Conservation (phyloP, 495 filamentous ascomycete species). For the Lophiotrema nucula region DNA sequence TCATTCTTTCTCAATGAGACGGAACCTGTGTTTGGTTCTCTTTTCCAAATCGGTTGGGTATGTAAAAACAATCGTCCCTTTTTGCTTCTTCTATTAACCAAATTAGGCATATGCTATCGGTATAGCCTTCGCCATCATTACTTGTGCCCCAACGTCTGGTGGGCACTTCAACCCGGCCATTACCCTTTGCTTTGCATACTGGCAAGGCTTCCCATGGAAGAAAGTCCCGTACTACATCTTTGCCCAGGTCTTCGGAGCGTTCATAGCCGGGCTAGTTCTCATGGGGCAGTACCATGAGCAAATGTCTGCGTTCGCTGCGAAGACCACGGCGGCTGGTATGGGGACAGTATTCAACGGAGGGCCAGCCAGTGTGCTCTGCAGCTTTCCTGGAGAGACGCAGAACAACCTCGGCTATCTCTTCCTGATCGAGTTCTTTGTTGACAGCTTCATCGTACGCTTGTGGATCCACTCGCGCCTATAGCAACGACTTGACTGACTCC, state of each 20-base stretch:
- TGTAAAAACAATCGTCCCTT: neutral
- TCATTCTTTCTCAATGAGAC: slow-evolving; percentile 46
- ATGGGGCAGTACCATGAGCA: slow-evolving; percentile 53
- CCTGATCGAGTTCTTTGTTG: slow-evolving; percentile 55
- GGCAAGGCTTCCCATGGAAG: slow-evolving; percentile 54
- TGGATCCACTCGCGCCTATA: slow-evolving; percentile 12
- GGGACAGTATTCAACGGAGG: slow-evolving; percentile 48
- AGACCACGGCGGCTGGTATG: slow-evolving; percentile 34
- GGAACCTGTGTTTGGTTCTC: slow-evolving; percentile 43
- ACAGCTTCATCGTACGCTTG: slow-evolving; percentile 46
- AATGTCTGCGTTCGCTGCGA: slow-evolving; percentile 42
- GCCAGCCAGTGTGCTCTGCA: slow-evolving; percentile 48
- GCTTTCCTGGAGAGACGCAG: slow-evolving; percentile 47
- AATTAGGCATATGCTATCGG: slow-evolving; percentile 47
- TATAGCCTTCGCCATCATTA: slow-evolving; percentile 56
- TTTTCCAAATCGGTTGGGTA: slow-evolving; percentile 52
- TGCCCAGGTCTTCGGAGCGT: slow-evolving; percentile 53
- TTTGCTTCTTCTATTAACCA: neutral
- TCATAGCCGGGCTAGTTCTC: slow-evolving; percentile 51
- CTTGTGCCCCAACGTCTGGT: slow-evolving; percentile 51
- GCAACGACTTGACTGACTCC: neutral
- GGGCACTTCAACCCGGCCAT: slow-evolving; percentile 54
- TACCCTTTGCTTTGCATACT: slow-evolving; percentile 50
- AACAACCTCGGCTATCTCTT: slow-evolving; percentile 52
- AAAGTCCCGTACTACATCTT: slow-evolving; percentile 56